Conservation (phyloP, 495 filamentous ascomycete genomes). For the Penicillium pancosmium region DNA sequence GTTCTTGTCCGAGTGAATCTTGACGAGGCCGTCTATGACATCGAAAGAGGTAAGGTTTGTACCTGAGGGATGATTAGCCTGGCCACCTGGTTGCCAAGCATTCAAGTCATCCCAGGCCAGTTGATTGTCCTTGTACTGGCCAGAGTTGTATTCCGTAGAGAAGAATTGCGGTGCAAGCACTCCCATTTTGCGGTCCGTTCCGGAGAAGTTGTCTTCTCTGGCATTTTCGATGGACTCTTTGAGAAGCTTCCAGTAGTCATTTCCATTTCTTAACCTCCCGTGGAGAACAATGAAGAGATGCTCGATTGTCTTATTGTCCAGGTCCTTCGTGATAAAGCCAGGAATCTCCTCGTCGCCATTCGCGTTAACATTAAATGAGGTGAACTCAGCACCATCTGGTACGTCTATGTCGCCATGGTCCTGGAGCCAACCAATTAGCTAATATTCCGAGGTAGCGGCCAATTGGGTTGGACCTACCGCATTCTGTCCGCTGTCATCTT, state of each 20-base stretch:
- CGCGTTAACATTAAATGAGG: constrained; percentile 17
- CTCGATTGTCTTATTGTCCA: constrained; percentile 14
- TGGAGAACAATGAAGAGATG: constrained; percentile 23
- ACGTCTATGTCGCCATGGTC: constrained; percentile 20
- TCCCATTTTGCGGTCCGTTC: constrained; percentile 20
- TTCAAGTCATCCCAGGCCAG: constrained; percentile 24
- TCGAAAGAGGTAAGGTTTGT: constrained; percentile 21
- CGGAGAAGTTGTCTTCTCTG: constrained; percentile 14
- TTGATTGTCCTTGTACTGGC: constrained; percentile 18
- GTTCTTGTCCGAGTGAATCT: constrained; percentile 19
- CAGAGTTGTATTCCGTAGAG: constrained; percentile 21
- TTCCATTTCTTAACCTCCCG: constrained; percentile 19
- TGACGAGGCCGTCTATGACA: constrained; percentile 21
- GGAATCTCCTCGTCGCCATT: constrained; percentile 17
- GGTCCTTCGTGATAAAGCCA: constrained; percentile 16
- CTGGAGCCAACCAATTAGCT: constrained; percentile 16
- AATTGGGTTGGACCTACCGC: constrained; percentile 6
- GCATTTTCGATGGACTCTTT: constrained; percentile 15
- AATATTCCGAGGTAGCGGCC: background rate
- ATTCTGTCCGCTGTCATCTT: constrained; percentile 12
- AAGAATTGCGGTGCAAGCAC: constrained; percentile 23
- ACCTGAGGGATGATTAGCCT: constrained; percentile 17
- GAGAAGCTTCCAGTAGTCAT: constrained; percentile 18
- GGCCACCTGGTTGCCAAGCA: constrained; percentile 21
- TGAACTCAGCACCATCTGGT: constrained; percentile 20